Conservation (phyloP, 1,139 yeast species). For the Candida anutae region DNA sequence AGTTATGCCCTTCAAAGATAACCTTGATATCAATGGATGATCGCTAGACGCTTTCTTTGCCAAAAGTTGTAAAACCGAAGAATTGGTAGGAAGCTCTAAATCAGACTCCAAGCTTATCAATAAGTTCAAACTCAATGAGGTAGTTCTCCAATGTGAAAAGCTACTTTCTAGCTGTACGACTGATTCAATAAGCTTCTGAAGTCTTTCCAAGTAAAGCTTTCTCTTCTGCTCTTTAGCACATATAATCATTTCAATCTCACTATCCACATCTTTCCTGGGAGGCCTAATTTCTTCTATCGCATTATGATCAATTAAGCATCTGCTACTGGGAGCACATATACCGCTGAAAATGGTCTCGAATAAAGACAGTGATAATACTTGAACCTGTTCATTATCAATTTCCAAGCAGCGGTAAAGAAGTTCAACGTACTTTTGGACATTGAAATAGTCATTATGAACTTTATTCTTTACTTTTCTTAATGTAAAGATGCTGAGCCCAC, state of each 20-base stretch:
- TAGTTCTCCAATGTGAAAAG: slow-evolving; percentile 64
- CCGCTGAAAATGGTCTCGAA: slow-evolving; percentile 40
- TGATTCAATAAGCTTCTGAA: slow-evolving; percentile 36
- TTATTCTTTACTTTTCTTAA: slow-evolving; percentile 47
- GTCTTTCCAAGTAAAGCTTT: slow-evolving; percentile 27
- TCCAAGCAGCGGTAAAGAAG: slow-evolving; percentile 51
- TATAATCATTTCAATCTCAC: slow-evolving; percentile 48
- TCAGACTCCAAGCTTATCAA: slow-evolving; percentile 50
- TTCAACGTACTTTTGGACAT: slow-evolving; percentile 38
- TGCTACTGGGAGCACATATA: slow-evolving; percentile 51
- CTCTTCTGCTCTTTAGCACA: slow-evolving; percentile 55
- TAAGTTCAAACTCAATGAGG: slow-evolving; percentile 47
- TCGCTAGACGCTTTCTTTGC: slow-evolving; percentile 50
- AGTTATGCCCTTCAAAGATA: slow-evolving; percentile 58
- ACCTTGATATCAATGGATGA: slow-evolving; percentile 66
- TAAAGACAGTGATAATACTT: slow-evolving; percentile 42
- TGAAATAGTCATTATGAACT: slow-evolving; percentile 50
- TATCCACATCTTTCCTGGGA: slow-evolving; percentile 48
- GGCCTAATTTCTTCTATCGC: slow-evolving; percentile 53
- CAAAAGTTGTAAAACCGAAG: slow-evolving; percentile 39
- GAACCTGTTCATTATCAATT: slow-evolving; percentile 51
- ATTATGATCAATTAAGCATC: slow-evolving; percentile 45
- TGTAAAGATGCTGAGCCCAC: slow-evolving; percentile 54
- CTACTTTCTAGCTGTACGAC: slow-evolving; percentile 30
- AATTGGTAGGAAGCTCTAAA: slow-evolving; percentile 41